A percentile compares a stretch with the other conserved stretches of the same genome.
These are phyloP conservation scores for Stemphylium vesicarium DNA, from an alignment of 2,329 filamentous ascomycete genomes.

Conservation along the genomic window DNA sequence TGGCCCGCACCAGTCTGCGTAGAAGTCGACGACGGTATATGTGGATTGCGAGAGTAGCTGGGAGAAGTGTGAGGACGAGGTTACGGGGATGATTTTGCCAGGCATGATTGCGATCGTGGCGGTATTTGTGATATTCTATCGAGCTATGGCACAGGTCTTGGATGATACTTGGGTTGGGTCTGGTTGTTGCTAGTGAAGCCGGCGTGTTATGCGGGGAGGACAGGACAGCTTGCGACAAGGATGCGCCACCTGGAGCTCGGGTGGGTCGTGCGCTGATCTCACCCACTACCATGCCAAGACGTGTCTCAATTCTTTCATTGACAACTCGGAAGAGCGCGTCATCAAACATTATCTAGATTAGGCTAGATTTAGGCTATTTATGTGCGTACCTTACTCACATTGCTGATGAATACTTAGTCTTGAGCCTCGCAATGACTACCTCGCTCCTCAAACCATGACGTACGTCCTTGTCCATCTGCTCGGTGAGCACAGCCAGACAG, in stretches of 20 bases:
- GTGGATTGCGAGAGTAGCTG: slow-evolving; percentile 43
- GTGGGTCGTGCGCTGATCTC: slow-evolving; percentile 3
- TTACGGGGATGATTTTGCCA: slow-evolving; percentile 42
- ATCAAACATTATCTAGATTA: neutral
- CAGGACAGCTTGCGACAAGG: slow-evolving; percentile 10
- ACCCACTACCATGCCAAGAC: neutral
- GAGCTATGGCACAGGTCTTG: neutral
- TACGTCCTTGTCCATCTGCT: neutral
- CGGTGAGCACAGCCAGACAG: neutral
- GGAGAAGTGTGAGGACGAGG: slow-evolving; percentile 44
- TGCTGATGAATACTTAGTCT: no score
- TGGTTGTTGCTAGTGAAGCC: neutral
- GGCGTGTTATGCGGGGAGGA: slow-evolving; percentile 13
- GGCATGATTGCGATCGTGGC: slow-evolving; percentile 29
- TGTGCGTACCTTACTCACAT: no score
- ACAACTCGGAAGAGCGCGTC: neutral
- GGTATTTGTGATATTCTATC: neutral
- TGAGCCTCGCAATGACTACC: neutral
- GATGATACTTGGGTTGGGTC: neutral
- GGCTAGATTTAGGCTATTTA: no score
- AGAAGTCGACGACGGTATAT: slow-evolving; percentile 59
- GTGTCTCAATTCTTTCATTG: neutral
- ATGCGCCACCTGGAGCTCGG: slow-evolving; percentile 8
- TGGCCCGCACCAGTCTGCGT: slow-evolving; percentile 64
- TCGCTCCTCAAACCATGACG: neutral